Evolutionary conservation across 208 protist genomes (phyloP).

Genomic region (Acanthamoeba sp.): DNA sequence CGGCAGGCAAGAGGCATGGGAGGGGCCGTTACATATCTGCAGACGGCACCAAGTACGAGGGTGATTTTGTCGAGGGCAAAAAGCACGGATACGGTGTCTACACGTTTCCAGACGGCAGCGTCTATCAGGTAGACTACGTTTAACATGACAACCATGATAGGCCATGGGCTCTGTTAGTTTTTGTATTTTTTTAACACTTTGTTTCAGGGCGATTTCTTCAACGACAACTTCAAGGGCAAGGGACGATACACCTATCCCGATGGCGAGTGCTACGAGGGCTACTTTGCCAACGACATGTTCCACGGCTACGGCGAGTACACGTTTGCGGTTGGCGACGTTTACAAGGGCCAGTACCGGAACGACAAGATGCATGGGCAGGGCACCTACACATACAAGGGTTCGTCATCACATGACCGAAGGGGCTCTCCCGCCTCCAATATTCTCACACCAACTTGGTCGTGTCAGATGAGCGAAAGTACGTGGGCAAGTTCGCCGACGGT

Average conservation of each 20-base stretch:
- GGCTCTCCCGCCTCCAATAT: neutral
- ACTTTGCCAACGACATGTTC: constrained; percentile 48
- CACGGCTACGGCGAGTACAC: constrained; percentile 62
- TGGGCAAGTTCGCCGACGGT: neutral
- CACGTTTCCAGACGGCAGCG: constrained; percentile 1
- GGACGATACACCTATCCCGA: constrained; percentile 34
- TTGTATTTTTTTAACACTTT: too few species aligned
- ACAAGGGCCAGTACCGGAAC: constrained; percentile 59
- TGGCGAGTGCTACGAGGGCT: constrained; percentile 57
- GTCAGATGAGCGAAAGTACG: neutral
- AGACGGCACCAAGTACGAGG: constrained; percentile 53
- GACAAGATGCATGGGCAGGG: constrained; percentile 65
- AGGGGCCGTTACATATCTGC: neutral
- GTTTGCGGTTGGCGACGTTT: constrained; percentile 11
- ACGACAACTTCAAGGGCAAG: constrained; percentile 71
- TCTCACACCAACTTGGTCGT: neutral
- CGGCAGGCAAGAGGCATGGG: constrained; percentile 50
- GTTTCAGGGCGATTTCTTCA: constrained; percentile 2
- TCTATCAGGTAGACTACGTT: constrained; percentile 4
- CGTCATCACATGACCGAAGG: neutral
- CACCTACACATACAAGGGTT: neutral
- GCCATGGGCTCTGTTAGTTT: too few species aligned
- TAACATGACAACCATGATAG: neutral
- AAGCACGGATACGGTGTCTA: constrained; percentile 56
- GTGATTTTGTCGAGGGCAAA: neutral